These are phyloP conservation scores for Stevia rebaudiana DNA, from an alignment of 140 eudicot genomes.

Conservation along the genomic window DNA sequence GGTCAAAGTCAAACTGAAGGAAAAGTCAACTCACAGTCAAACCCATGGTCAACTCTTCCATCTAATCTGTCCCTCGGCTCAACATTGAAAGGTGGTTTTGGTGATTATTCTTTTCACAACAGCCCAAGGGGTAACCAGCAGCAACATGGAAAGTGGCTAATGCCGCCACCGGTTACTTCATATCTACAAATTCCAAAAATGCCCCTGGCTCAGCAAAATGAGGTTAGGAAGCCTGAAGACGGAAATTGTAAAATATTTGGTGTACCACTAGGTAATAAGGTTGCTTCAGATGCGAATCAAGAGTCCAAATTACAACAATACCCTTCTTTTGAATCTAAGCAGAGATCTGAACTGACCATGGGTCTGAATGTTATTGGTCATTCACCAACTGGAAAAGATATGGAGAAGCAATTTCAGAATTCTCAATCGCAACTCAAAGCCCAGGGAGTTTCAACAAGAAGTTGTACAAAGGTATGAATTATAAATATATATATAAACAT, in stretches of 20 bases:
- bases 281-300: slow-evolving; percentile 32
- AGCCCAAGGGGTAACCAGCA: slow-evolving; percentile 39
- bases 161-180: slow-evolving; percentile 65
- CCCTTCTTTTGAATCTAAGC: slow-evolving; percentile 45
- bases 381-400: slow-evolving; percentile 32
- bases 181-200: slow-evolving; percentile 45
- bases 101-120: slow-evolving; percentile 37
- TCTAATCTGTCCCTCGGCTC: slow-evolving; percentile 67
- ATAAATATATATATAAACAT: too few species aligned
- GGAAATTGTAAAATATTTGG: slow-evolving; percentile 87
- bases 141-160: slow-evolving; percentile 63
- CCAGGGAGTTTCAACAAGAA: slow-evolving; percentile 62
- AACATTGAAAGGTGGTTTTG: slow-evolving; percentile 44
- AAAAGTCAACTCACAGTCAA: slow-evolving; percentile 40
- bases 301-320: slow-evolving; percentile 32
- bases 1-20: slow-evolving; percentile 35
- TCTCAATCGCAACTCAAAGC: slow-evolving; percentile 41
- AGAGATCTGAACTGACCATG: slow-evolving; percentile 45
- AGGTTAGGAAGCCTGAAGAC: slow-evolving; percentile 45
- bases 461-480: slow-evolving; percentile 80
- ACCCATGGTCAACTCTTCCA: slow-evolving; percentile 50
- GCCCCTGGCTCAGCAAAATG: slow-evolving; percentile 36
- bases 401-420: slow-evolving; percentile 44
- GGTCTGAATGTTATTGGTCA: slow-evolving; percentile 39
- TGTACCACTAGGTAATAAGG: slow-evolving; percentile 55